Evolutionary conservation across 2,329 filamentous ascomycete genomes (phyloP).

Genomic region (Ophiognomonia clavigignenti-juglandacearum): DNA sequence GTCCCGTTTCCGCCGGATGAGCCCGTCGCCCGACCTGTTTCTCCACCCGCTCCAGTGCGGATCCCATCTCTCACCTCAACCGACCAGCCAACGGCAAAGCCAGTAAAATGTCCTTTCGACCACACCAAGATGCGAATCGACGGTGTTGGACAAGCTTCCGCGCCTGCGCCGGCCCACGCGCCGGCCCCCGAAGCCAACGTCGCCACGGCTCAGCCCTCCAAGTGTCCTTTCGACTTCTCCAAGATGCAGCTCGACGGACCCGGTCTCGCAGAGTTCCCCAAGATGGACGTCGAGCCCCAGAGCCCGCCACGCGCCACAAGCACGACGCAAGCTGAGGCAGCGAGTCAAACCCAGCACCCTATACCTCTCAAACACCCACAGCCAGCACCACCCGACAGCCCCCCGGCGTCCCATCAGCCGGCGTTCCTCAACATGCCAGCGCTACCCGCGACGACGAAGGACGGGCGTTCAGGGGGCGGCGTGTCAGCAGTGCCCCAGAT

Average conservation of each 20-base stretch:
- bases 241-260: constrained; percentile 20
- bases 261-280: constrained; percentile 13
- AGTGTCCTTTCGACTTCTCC: constrained; percentile 51
- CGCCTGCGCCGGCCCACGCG: constrained; percentile 51
- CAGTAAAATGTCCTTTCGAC: constrained; percentile 54
- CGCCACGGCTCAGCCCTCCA: constrained; percentile 28
- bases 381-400: constrained; percentile 21
- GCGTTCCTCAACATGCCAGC: constrained; percentile 46
- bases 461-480: constrained; percentile 21
- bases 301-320: constrained; percentile 1
- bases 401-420: constrained; percentile 35
- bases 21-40: constrained; percentile 52
- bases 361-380: constrained; percentile 19
- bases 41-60: constrained; percentile 52
- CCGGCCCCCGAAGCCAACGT: constrained; percentile 27
- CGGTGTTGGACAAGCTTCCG: constrained; percentile 32
- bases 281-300: constrained; percentile 15
- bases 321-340: constrained; percentile 1
- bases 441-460: constrained; percentile 25
- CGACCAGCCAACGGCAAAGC: constrained; percentile 7
- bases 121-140: constrained; percentile 24
- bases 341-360: constrained; percentile 10
- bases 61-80: constrained; percentile 36
- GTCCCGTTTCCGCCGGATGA: constrained; percentile 36
- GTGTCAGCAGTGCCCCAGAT: constrained; percentile 57